Percentiles rank a stretch among this genome's conserved stretches.
Evolutionary conservation across 2,329 filamentous ascomycete genomes (phyloP).

Genomic region (Penicillium sp.): DNA sequence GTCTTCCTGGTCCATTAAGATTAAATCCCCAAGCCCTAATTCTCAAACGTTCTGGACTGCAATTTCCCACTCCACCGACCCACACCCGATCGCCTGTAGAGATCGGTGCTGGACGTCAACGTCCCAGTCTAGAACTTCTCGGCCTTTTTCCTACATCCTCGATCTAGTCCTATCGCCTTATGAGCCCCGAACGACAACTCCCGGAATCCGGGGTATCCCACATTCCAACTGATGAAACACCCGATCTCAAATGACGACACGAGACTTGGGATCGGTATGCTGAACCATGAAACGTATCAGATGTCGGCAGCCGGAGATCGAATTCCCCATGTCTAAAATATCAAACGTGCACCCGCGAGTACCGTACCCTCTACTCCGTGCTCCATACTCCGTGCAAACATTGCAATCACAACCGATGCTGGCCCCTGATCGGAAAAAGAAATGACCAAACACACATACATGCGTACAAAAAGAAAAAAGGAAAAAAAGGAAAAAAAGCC

Average conservation of each 20-base stretch:
- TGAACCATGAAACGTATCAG: background rate
- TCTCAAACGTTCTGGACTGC: background rate
- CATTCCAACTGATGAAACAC: background rate
- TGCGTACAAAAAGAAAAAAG: too few species aligned
- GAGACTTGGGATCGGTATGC: too few species aligned
- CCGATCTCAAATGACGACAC: background rate
- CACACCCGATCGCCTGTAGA: slow-evolving; percentile 5
- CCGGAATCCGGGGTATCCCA: slow-evolving; percentile 5
- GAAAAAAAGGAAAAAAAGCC: too few species aligned
- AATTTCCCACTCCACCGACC: slow-evolving; percentile 4
- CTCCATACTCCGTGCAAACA: background rate
- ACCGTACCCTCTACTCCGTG: background rate
- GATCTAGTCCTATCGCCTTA: background rate
- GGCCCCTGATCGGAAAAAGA: too few species aligned
- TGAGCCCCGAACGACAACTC: background rate
- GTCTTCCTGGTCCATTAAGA: too few species aligned
- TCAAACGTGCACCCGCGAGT: background rate
- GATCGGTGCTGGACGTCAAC: background rate
- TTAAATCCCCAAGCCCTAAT: background rate
- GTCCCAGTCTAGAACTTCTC: background rate
- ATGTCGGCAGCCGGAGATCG: background rate
- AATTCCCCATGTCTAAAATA: background rate
- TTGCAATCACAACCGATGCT: background rate
- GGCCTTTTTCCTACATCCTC: background rate
- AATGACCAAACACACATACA: too few species aligned